Evolutionary conservation across 306 rosid species (phyloP).

Genomic region (Ammopiptanthus mongolicus): DNA sequence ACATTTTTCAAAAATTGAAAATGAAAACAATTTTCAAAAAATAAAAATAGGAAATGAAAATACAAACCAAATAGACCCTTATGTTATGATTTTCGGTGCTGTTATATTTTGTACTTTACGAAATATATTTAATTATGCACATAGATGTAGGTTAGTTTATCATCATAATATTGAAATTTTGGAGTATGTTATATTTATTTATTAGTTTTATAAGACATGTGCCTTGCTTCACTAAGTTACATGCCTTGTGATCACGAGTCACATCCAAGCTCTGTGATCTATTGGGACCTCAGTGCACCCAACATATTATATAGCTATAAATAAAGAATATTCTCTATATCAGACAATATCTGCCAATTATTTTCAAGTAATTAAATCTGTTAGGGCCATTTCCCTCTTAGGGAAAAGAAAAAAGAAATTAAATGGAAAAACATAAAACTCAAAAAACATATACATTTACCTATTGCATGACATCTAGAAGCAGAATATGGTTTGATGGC

Average conservation of each 20-base stretch:
- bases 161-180: not conserved
- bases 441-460: slow-evolving; percentile 26
- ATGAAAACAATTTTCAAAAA: too few relatives aligned
- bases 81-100: not conserved
- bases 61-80: too few relatives aligned
- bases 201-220: not conserved
- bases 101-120: not conserved
- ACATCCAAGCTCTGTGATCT: not conserved
- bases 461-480: slow-evolving; percentile 61
- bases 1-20: too few relatives aligned
- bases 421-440: not conserved
- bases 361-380: not conserved
- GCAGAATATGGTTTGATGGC: slow-evolving; percentile 56
- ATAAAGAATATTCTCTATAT: not conserved
- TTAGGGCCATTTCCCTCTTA: not conserved
- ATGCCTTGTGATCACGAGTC: not conserved
- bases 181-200: not conserved
- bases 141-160: not conserved
- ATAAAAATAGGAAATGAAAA: too few relatives aligned
- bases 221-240: not conserved
- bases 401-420: not conserved
- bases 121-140: not conserved
- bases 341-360: not conserved
- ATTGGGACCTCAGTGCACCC: not conserved
- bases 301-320: not conserved